Conservation (phyloP, 2,329 filamentous ascomycete species). For the Akanthomyces dipterigenus region DNA sequence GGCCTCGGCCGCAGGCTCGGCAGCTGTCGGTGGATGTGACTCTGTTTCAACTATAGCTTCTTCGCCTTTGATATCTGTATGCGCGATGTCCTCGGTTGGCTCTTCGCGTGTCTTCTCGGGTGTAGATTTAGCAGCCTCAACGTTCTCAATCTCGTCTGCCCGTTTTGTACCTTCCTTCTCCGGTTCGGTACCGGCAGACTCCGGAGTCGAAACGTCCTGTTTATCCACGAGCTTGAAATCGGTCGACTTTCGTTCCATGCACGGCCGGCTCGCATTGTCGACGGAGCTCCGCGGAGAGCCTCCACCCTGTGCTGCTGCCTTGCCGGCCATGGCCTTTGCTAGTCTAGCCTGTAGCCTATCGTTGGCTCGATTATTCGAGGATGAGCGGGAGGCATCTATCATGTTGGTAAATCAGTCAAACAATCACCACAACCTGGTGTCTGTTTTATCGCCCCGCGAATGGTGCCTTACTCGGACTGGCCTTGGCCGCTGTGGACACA, state of each 20-base stretch:
- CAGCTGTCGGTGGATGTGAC: background rate
- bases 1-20: background rate
- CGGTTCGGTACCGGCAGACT: constrained; percentile 14
- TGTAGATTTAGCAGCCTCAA: background rate
- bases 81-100: background rate
- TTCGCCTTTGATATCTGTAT: background rate
- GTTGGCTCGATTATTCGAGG: constrained; percentile 57
- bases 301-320: constrained; percentile 35
- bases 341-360: constrained; percentile 85
- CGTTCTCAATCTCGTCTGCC: background rate
- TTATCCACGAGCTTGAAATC: constrained; percentile 18
- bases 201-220: constrained; percentile 13
- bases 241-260: constrained; percentile 24
- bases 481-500: constrained; percentile 22
- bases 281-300: constrained; percentile 30
- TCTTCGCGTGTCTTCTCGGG: background rate
- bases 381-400: constrained; percentile 55
- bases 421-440: too few species aligned
- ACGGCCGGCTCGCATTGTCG: constrained; percentile 25
- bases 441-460: background rate
- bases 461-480: constrained; percentile 24
- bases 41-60: background rate
- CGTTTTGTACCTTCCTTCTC: background rate
- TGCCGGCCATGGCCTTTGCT: constrained; percentile 77
- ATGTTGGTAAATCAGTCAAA: background rate